A percentile compares a stretch with the other conserved stretches of the same genome.
phyloP scores from a whole-genome alignment of 169 alveolate species.

The Perkinsus olseni region DNA sequence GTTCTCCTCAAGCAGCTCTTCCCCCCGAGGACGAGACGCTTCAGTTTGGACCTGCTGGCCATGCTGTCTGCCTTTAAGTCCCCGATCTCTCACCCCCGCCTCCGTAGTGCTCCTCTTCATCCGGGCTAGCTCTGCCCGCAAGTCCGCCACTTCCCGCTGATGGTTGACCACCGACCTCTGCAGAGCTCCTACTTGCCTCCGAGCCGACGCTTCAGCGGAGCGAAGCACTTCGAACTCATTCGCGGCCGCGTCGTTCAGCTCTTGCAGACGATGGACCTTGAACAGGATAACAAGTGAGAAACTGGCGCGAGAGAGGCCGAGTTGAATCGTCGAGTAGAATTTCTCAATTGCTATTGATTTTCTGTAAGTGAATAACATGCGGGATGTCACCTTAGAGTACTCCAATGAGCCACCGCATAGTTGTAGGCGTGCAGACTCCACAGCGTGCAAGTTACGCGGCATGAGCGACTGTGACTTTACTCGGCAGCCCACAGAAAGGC shows the following conservation, averaged over 20 bases:
- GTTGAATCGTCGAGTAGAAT: neutral
- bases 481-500: too few relatives aligned
- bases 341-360: too few relatives aligned
- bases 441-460: too few relatives aligned
- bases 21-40: neutral
- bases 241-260: neutral
- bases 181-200: neutral
- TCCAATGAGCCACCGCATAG: too few relatives aligned
- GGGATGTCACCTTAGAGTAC: too few relatives aligned
- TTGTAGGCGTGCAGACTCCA: too few relatives aligned
- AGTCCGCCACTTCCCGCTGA: neutral
- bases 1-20: neutral
- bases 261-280: neutral
- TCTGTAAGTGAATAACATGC: too few relatives aligned
- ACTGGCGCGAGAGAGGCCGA: neutral
- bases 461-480: too few relatives aligned
- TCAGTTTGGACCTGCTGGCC: neutral
- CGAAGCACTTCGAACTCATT: neutral
- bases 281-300: neutral
- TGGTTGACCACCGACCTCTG: neutral
- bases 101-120: neutral
- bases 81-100: neutral
- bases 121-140: neutral
- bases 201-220: neutral
- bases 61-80: too few relatives aligned